Base-by-base conservation (phyloP, 192 early-diverging fungal genomes). In the Backusella australiensis region DNA sequence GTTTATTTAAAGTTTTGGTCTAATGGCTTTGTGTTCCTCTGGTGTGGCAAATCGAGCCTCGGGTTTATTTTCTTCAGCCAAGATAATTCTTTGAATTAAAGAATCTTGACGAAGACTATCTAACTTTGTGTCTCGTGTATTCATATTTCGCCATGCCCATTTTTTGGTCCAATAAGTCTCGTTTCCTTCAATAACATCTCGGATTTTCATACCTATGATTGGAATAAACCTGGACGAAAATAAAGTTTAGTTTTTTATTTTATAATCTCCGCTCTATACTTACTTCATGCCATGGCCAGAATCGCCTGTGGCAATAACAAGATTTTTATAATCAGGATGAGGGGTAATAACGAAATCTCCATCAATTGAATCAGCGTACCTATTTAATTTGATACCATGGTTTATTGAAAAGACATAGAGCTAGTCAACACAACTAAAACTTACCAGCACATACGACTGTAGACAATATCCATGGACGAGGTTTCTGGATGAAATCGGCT, bases 231-330 rank as follows among this genome's bases (percentile, higher is more conserved):
- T 72, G 29, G 39, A 17, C 15, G 23, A n/a, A 26, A 69, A 63
- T 63, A 63, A 63, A 6, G 56, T 63, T 63, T 63, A 63, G 56
- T 11, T 23, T 26, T 59, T 59, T 29, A 1, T 26, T 63, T 26
- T 26, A 44, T 38, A 42, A 72, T 26, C 41, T 26, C 23, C 8
- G 56, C 29, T 12, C 23, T 23, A 7, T 23, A 67, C 66, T 76
- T 49, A 76, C 75, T 90, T 90, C 79, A 90, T 87, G 19, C 74
- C 88, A 69, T 90, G 88, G 1, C 88, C 88, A 38, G 81, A 84
- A 9, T 85, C 88, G 26, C 88, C 88, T 11, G 87, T 83, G 4
- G 87, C 88, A 36, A 90, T 71, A 52, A 84, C 69, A 9, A 86
- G 39, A 23, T 78, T 75, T 2, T 52, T 39, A 35, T 71, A 69